These are phyloP conservation scores for Lactifluus piperatus DNA, from an alignment of 768 basidiomycete species.

Conservation along the genomic window DNA sequence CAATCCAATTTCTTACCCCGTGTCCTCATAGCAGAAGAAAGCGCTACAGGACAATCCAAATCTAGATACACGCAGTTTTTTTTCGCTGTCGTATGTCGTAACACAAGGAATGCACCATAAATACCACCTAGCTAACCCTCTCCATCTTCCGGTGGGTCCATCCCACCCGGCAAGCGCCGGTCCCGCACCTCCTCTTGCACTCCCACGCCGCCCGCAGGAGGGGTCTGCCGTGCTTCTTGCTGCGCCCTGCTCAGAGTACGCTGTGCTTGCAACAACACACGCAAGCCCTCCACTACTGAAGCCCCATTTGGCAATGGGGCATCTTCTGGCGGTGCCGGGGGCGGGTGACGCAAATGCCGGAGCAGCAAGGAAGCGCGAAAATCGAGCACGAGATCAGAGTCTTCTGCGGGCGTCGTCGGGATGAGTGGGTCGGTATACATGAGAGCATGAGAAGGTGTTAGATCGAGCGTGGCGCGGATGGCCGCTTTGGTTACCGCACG, in stretches of 20 bases:
- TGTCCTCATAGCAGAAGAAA: neutral
- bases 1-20: neutral
- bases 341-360: conserved; percentile 48
- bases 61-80: conserved; percentile 2
- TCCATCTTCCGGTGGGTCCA: conserved; percentile 21
- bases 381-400: conserved; percentile 36
- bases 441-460: conserved; percentile 32
- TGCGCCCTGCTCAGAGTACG: conserved; percentile 26
- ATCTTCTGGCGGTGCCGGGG: conserved; percentile 28
- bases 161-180: conserved; percentile 25
- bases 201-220: conserved; percentile 20
- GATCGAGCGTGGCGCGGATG: conserved; percentile 17
- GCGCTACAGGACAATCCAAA: neutral
- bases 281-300: conserved; percentile 34
- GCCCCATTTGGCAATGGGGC: conserved; percentile 57
- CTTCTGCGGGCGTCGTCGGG: conserved; percentile 8
- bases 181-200: conserved; percentile 27
- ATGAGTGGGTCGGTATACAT: conserved; percentile 21
- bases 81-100: conserved; percentile 1
- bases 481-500: conserved; percentile 33
- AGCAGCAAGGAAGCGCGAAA: conserved; percentile 47
- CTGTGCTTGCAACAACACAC: conserved; percentile 42
- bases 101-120: conserved; percentile 6
- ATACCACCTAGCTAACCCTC: conserved; percentile 1
- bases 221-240: conserved; percentile 20